These are phyloP conservation scores for Chlamydomonas urium DNA, from an alignment of 139 green algal genomes.

Conservation along the genomic window DNA sequence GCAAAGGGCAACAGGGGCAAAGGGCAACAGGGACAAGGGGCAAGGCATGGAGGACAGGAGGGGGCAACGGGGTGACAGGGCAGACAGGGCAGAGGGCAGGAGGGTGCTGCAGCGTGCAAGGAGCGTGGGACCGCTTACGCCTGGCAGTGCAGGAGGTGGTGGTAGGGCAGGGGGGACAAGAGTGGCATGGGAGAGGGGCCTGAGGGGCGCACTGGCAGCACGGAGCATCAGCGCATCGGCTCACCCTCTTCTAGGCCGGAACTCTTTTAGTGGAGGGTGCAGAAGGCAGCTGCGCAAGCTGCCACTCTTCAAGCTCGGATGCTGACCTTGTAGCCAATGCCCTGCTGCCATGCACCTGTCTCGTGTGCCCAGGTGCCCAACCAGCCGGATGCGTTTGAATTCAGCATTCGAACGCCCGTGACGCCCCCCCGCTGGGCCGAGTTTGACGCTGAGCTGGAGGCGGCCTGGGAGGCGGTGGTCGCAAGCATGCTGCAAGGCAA, in stretches of 20 bases:
- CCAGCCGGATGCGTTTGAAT: conserved; percentile 77
- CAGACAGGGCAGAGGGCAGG: no score
- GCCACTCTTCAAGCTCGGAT: background rate
- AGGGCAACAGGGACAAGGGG: no score
- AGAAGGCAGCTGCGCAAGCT: background rate
- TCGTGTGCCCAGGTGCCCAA: conserved; percentile 26
- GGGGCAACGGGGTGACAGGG: no score
- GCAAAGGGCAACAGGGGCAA: no score
- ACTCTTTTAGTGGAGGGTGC: no score
- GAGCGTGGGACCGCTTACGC: no score
- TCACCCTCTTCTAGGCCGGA: background rate
- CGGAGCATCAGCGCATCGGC: background rate
- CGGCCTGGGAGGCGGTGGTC: conserved; percentile 61
- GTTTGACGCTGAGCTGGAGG: conserved; percentile 76
- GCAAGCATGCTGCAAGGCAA: conserved; percentile 35
- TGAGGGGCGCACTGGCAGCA: background rate
- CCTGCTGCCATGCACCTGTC: background rate
- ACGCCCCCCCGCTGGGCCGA: conserved; percentile 78
- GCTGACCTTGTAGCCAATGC: background rate
- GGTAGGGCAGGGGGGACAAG: no score
- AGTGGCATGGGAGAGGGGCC: background rate
- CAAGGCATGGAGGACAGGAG: no score
- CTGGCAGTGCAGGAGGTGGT: no score
- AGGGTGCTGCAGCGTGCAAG: no score
- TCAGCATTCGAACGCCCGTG: conserved; percentile 87